These are phyloP conservation scores for Reutealis trisperma DNA, from an alignment of 345 rosid genomes.

Conservation along the genomic window DNA sequence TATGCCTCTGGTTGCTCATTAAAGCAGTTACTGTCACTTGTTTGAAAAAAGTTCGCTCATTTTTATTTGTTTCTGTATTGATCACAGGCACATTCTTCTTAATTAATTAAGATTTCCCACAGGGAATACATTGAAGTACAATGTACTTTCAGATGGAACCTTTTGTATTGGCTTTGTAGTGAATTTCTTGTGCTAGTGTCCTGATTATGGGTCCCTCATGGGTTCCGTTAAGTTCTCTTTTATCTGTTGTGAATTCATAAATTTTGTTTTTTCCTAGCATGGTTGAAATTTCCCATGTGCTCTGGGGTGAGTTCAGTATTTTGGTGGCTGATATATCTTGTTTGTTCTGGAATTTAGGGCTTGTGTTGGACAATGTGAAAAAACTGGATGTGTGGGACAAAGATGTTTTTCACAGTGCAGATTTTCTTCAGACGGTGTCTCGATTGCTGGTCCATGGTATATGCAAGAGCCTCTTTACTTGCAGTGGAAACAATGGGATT, in stretches of 20 bases:
- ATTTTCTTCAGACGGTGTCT: conserved; percentile 76
- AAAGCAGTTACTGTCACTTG: neutral
- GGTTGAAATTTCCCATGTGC: neutral
- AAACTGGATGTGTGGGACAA: conserved; percentile 75
- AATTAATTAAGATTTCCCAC: neutral
- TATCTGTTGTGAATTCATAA: neutral
- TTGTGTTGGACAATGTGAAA: conserved; percentile 72
- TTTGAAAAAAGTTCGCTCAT: neutral
- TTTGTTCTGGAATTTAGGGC: conserved; percentile 40
- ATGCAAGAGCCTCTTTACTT: conserved; percentile 84
- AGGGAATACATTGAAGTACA: neutral
- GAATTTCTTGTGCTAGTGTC: neutral
- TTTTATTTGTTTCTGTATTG: neutral
- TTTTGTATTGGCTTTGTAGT: neutral
- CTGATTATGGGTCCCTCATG: neutral
- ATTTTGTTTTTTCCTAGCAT: neutral
- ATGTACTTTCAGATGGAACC: neutral
- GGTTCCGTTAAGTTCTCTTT: neutral
- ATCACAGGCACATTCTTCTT: neutral
- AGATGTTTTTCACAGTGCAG: conserved; percentile 80
- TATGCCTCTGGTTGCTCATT: neutral
- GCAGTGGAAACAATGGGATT: conserved; percentile 87
- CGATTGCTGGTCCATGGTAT: conserved; percentile 75
- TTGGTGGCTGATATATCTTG: neutral
- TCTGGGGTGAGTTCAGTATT: neutral